phyloP scores from a whole-genome alignment of 257 asterid species.

The Thymus mandschuricus region DNA sequence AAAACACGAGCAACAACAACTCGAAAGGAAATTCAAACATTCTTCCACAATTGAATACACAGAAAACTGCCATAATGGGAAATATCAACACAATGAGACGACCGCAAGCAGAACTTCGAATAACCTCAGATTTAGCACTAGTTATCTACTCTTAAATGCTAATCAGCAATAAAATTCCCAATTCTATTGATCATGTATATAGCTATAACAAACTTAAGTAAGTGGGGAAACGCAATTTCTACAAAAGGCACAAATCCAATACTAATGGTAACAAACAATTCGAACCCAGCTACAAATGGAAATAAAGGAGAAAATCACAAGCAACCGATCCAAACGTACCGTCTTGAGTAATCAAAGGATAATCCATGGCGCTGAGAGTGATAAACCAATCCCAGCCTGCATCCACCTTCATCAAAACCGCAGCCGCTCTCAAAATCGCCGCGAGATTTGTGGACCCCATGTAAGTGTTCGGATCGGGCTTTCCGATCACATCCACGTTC shows the following conservation, averaged over 20 bases:
- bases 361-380: conserved; percentile 85
- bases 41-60: neutral
- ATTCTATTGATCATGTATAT: neutral
- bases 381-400: conserved; percentile 96
- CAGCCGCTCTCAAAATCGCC: conserved; percentile 78
- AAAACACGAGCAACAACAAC: neutral
- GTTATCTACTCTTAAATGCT: neutral
- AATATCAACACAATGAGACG: neutral
- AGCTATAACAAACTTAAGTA: neutral
- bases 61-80: conserved; percentile 7
- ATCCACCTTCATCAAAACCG: conserved; percentile 82
- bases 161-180: neutral
- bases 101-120: conserved; percentile 24
- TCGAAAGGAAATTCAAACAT: conserved; percentile 6
- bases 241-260: conserved; percentile 22
- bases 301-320: conserved; percentile 18
- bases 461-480: conserved; percentile 91
- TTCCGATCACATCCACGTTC: conserved; percentile 95
- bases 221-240: conserved; percentile 3
- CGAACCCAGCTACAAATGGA: conserved; percentile 22
- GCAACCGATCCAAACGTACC: conserved; percentile 53
- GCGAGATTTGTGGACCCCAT: conserved; percentile 93
- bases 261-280: conserved; percentile 21
- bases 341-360: conserved; percentile 92
- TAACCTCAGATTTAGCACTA: conserved; percentile 23